phyloP scores from a whole-genome alignment of 1,284 basidiomycete species.

The Retiboletus fuscus region DNA sequence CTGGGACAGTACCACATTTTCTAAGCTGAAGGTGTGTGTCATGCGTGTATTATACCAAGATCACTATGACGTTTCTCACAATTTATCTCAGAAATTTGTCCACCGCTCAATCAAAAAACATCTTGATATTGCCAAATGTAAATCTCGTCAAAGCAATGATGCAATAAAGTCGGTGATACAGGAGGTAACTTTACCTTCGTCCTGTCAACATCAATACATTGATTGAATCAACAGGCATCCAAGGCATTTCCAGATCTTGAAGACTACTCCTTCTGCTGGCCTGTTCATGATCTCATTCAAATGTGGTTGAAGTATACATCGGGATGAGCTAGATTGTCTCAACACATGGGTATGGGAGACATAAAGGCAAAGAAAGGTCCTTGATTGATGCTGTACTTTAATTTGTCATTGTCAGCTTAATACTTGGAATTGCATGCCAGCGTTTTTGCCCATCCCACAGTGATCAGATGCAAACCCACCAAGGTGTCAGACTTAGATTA shows the following conservation, averaged over 20 bases:
- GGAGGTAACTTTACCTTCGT: slow-evolving; percentile 9
- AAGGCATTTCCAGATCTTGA: slow-evolving; percentile 19
- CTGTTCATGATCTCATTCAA: slow-evolving; percentile 22
- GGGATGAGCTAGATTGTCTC: slow-evolving; percentile 8
- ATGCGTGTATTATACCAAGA: background rate
- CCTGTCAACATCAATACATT: background rate
- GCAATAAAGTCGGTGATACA: slow-evolving; percentile 12
- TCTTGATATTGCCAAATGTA: slow-evolving; percentile 21
- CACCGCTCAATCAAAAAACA: slow-evolving; percentile 15
- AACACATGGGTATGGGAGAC: background rate
- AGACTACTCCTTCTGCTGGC: slow-evolving; percentile 16
- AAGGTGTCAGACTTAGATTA: too few relatives aligned
- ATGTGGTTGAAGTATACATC: slow-evolving; percentile 29
- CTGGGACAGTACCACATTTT: slow-evolving; percentile 4
- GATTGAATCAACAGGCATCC: slow-evolving; percentile 1
- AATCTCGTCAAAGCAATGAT: background rate
- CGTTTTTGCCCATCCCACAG: too few relatives aligned
- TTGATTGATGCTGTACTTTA: background rate
- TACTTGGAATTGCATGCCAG: too few relatives aligned
- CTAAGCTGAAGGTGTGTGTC: slow-evolving; percentile 12
- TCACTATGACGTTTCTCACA: background rate
- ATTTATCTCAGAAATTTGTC: slow-evolving; percentile 16
- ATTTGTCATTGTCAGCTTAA: background rate
- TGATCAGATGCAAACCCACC: too few relatives aligned
- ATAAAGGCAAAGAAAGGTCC: background rate